Evolutionary conservation across 1,284 basidiomycete genomes (phyloP).

Genomic region (Golubevia sp.): DNA sequence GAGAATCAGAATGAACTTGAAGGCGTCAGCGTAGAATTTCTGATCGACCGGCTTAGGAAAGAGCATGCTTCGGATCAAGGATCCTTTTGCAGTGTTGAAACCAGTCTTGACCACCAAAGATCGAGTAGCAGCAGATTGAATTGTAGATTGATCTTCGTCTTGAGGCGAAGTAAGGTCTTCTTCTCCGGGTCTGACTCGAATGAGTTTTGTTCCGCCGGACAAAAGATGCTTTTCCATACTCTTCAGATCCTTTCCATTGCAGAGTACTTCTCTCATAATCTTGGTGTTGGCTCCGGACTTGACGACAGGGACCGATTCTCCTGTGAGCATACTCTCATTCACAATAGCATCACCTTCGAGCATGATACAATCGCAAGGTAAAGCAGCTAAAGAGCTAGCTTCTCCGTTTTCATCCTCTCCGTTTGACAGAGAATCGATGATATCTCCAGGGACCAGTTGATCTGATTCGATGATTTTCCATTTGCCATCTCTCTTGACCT

Average conservation of each 20-base stretch:
- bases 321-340: constrained; percentile 33
- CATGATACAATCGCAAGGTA: constrained; percentile 24
- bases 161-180: not conserved
- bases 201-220: constrained; percentile 24
- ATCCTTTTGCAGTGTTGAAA: constrained; percentile 29
- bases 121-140: not conserved
- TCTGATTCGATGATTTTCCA: constrained; percentile 13
- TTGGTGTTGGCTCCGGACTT: constrained; percentile 12
- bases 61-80: constrained; percentile 26
- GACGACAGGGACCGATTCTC: constrained; percentile 27
- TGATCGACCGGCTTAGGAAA: constrained; percentile 25
- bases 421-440: constrained; percentile 14
- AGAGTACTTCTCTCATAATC: constrained; percentile 3
- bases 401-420: not conserved
- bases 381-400: constrained; percentile 9
- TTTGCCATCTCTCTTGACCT: constrained; percentile 7
- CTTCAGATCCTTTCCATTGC: constrained; percentile 3
- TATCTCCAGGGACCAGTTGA: constrained; percentile 32
- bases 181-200: constrained; percentile 11
- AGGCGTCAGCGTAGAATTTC: constrained; percentile 26
- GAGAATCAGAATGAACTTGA: constrained; percentile 21
- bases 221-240: constrained; percentile 23
- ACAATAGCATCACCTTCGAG: constrained; percentile 28
- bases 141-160: not conserved
- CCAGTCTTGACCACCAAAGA: constrained; percentile 23